Conservation (phyloP, 2,329 filamentous ascomycete species). For the Phialemoniopsis sp. region DNA sequence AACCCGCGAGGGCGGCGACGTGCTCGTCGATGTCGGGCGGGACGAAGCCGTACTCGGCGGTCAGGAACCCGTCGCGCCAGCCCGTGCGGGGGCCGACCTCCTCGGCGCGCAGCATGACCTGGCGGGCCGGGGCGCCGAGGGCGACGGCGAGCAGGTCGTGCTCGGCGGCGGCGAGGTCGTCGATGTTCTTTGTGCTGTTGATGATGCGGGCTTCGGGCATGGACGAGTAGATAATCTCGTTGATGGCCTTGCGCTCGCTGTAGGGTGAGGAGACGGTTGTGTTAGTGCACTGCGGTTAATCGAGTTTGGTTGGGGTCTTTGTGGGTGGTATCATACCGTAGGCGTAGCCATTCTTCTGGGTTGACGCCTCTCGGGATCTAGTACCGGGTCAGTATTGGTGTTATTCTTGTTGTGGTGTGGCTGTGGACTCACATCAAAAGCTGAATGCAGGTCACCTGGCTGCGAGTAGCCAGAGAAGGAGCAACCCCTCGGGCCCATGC, state of each 20-base stretch:
- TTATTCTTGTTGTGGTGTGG: slow-evolving; percentile 2
- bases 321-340: slow-evolving; percentile 26
- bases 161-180: slow-evolving; percentile 41
- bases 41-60: slow-evolving; percentile 46
- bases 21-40: slow-evolving; percentile 46
- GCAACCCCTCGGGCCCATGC: slow-evolving; percentile 25
- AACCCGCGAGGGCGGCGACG: slow-evolving; percentile 38
- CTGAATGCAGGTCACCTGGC: slow-evolving; percentile 26
- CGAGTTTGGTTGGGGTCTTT: background rate
- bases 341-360: slow-evolving; percentile 39
- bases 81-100: slow-evolving; percentile 45
- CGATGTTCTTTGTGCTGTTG: slow-evolving; percentile 37
- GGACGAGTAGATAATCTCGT: slow-evolving; percentile 40
- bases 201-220: slow-evolving; percentile 35
- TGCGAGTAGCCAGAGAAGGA: slow-evolving; percentile 27
- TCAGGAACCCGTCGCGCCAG: slow-evolving; percentile 50
- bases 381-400: slow-evolving; percentile 2
- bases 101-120: slow-evolving; percentile 48
- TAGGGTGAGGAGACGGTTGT: background rate
- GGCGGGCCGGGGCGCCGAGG: slow-evolving; percentile 47
- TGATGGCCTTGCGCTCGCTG: slow-evolving; percentile 41
- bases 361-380: slow-evolving; percentile 41
- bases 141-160: slow-evolving; percentile 46
- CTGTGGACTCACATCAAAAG: slow-evolving; percentile 27
- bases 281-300: slow-evolving; percentile 6